A percentile compares a stretch with the other conserved stretches of the same genome.
Evolutionary conservation across 441 rosid species (phyloP).

Genomic region (Isatis lusitanica): DNA sequence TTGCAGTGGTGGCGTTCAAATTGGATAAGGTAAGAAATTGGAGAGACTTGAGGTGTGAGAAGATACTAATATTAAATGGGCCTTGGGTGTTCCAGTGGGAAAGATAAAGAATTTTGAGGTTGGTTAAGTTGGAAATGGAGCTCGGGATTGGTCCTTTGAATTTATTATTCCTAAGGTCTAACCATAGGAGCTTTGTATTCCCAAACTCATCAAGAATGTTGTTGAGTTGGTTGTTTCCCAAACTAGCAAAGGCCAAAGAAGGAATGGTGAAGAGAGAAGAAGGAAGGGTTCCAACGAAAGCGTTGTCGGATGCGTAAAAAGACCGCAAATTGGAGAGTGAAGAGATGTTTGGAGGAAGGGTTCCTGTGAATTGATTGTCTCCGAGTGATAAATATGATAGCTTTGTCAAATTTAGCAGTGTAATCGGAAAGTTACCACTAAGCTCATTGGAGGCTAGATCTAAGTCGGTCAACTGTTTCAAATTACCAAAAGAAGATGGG

Average conservation of each 20-base stretch:
- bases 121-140: not conserved
- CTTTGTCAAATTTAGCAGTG: not conserved
- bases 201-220: not conserved
- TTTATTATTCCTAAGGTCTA: not conserved
- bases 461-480: not conserved
- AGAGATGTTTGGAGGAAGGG: too few species aligned
- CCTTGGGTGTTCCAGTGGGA: not conserved
- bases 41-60: not conserved
- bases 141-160: slow-evolving; percentile 1
- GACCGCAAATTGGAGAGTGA: not conserved
- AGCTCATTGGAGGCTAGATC: not conserved
- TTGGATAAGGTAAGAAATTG: not conserved
- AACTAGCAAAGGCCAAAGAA: not conserved
- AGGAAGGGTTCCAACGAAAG: not conserved
- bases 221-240: not conserved
- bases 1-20: not conserved
- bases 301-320: not conserved
- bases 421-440: not conserved
- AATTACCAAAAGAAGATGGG: not conserved
- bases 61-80: not conserved
- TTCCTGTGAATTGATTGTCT: too few species aligned
- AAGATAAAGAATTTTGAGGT: not conserved
- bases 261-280: not conserved
- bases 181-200: not conserved
- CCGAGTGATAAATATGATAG: not conserved